A percentile compares a stretch with the other conserved stretches of the same genome.
Conservation (phyloP, 306 rosid genomes). For the Inga oerstediana region DNA sequence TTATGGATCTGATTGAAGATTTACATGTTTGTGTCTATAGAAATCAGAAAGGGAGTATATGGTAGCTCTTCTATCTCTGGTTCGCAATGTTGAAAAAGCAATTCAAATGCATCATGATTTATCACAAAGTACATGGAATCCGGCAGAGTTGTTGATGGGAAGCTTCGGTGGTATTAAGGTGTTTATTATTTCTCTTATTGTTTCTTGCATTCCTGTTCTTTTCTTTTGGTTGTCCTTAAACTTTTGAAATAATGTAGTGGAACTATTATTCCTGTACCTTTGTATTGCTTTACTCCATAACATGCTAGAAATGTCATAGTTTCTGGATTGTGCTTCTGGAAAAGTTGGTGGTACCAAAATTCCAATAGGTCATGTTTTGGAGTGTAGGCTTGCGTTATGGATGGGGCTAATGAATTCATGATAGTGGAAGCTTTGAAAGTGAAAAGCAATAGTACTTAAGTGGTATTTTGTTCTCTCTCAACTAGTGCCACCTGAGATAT, state of each 20-base stretch:
- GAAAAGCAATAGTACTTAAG: not conserved
- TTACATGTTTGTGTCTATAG: constrained; percentile 47
- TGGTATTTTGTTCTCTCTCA: not conserved
- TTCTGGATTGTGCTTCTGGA: not conserved
- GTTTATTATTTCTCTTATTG: not conserved
- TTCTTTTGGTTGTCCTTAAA: constrained; percentile 2
- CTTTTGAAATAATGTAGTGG: not conserved
- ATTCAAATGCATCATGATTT: constrained; percentile 67
- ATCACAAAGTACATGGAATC: constrained; percentile 45
- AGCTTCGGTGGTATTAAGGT: constrained; percentile 77
- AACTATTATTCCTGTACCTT: not conserved
- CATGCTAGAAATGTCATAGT: not conserved
- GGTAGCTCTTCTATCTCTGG: constrained; percentile 56
- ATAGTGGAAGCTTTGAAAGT: not conserved
- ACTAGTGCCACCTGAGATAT: not conserved
- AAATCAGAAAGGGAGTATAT: constrained; percentile 66
- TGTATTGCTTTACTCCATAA: not conserved
- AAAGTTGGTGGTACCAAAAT: not conserved
- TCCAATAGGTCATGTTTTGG: not conserved
- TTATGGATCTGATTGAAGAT: constrained; percentile 34
- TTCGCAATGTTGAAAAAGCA: constrained; percentile 65
- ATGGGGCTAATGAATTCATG: not conserved
- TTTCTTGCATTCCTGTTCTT: constrained; percentile 22
- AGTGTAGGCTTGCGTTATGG: not conserved
- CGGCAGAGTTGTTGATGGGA: constrained; percentile 84